phyloP scores from a whole-genome alignment of 2,329 filamentous ascomycete genomes.

The Cladosporium sp. region DNA sequence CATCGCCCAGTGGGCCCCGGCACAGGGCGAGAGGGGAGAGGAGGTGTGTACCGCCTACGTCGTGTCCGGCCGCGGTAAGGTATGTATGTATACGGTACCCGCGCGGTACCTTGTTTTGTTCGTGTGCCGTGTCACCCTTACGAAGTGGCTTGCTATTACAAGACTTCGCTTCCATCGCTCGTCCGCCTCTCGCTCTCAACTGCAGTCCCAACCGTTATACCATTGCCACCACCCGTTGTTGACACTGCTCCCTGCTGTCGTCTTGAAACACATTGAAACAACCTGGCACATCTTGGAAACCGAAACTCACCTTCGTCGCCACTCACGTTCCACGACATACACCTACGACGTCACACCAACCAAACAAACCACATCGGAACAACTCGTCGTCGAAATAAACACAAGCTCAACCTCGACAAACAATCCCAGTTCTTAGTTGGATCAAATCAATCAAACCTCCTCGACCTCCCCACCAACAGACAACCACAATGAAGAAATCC shows the following conservation, averaged over 20 bases:
- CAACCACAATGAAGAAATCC: constrained; percentile 17
- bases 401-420: background rate
- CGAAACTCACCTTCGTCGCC: too few relatives aligned
- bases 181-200: background rate
- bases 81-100: background rate
- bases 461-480: background rate
- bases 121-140: background rate
- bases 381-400: background rate
- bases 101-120: background rate
- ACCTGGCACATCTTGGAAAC: too few relatives aligned
- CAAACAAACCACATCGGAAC: background rate
- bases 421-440: background rate
- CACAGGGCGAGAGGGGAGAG: background rate
- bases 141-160: background rate
- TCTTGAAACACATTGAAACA: too few relatives aligned
- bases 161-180: background rate
- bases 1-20: background rate
- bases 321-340: background rate
- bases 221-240: too few relatives aligned
- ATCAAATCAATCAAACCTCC: background rate
- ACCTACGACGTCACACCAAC: background rate
- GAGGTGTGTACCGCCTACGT: background rate
- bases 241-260: too few relatives aligned
- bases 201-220: background rate
- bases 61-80: too few relatives aligned